Evolutionary conservation across 2,329 filamentous ascomycete genomes (phyloP).

Genomic region (Gnomoniopsis sp.): DNA sequence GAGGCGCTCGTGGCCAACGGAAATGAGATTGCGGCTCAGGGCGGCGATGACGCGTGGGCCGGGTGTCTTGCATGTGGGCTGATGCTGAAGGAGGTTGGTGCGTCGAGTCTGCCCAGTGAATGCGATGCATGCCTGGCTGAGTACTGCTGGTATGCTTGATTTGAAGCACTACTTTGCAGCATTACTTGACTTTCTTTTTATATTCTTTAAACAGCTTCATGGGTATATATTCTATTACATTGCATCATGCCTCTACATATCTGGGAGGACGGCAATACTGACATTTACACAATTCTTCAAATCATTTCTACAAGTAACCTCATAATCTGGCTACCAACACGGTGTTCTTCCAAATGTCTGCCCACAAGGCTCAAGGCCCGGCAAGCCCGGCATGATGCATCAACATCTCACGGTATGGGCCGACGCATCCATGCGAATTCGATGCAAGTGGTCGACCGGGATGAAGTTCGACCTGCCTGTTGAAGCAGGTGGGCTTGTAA

Average conservation of each 20-base stretch:
- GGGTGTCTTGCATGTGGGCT: constrained; percentile 41
- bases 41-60: constrained; percentile 31
- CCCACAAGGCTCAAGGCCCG: neutral
- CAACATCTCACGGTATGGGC: no score
- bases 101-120: constrained; percentile 22
- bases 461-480: neutral
- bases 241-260: neutral
- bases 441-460: neutral
- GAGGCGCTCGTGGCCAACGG: constrained; percentile 38
- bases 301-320: no score
- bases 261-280: neutral
- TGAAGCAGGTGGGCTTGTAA: neutral
- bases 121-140: constrained; percentile 35
- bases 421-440: no score
- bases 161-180: no score
- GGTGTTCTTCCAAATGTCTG: neutral
- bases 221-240: no score
- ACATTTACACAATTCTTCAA: neutral
- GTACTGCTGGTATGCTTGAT: constrained; percentile 29
- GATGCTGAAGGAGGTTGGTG: constrained; percentile 26
- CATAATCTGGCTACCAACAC: neutral
- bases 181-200: no score
- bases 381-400: neutral
- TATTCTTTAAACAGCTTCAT: no score
- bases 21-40: constrained; percentile 33